Evolutionary conservation across 768 basidiomycete genomes (phyloP), one percentile per base, ranked within the genome.

Genomic region (Boletus rubropictus): DNA sequence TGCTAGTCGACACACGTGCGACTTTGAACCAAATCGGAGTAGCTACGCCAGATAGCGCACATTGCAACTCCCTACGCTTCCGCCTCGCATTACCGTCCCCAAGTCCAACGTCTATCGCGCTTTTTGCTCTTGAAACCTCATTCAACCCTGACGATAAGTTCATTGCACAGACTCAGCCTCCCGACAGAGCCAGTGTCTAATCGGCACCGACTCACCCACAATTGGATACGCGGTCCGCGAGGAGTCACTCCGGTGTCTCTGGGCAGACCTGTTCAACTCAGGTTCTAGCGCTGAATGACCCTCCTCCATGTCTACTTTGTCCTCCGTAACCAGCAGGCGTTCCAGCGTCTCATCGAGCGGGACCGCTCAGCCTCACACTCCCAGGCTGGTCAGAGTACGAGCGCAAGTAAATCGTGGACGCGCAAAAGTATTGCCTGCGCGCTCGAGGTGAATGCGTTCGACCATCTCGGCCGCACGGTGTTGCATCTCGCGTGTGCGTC

Each of bases 401-500:
- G 81, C 56, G 72, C 73, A 7, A 73, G 77, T 44, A 78, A 74
- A 56, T 82, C 82, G 10, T 81, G 79, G 79, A 78, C 67, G 51
- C 70, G 75, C 55, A 74, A 72, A 55, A 64, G 71, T 44, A 57
- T 77, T 48, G 54, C 42, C 48, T 50, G 48, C 9, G 59, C 57
- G 2, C 61, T 58, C 49, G 81, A 91, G 61, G 75, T 91, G 38
- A 92, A 93, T 56, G 78, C 80, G 2, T 69, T 78, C 27, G 89
- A 93, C 61, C 64, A 71, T 59, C 71, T 86, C 24, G 89, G 90
- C 9, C 72, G 84, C 48, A 86, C 88, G 0, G 83, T 86, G 1
- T 75, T 96, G 9, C 94, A 97, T 60, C 77, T 92, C 32, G 86
- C 86, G 0, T 89, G 86, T 49, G 65, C 80, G 0, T 75, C 82